Base-by-base conservation (phyloP, 176 grass and related monocot genomes). In the Avena insularis region DNA sequence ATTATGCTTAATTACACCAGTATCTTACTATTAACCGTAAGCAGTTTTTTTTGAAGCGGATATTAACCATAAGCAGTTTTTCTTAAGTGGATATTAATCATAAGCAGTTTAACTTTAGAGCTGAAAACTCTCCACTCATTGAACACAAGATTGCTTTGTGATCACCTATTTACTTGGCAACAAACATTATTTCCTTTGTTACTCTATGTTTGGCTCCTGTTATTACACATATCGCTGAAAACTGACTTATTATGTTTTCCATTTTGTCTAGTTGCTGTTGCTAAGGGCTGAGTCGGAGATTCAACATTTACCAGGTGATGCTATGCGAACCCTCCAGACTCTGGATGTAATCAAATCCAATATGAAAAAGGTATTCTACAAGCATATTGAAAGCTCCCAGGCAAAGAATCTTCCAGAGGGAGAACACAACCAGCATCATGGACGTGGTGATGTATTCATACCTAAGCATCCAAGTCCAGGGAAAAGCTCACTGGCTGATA, bases 261-360 rank as follows among this genome's bases (percentile, higher is more conserved):
- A 66, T 58, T 81, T 77, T 64, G 47, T 83, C 57, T 54, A 94
- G 95, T 87, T 97, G 40, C 79, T 97, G 40, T 61, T 97, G 57
- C 72, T 94, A 3, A 87, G 90, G 17, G 92, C 90, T 1, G 95
- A 97, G 79, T 54, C 86, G 74, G 92, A 97, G 78, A 88, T 97
- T 78, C 88, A 86, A 78, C 75, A 75, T 73, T 55, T 90, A 56
- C 74, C 87, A 63, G 83, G 86, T 55, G 92, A 97, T 61, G 20
- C 84, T 19, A 83, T 80, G 38, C 77, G 31, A 82, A 86, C 54
- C 59, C 84, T 91, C 47, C 78, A 91, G 48, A 71, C 65, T 51
- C 59, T 97, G 54, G 90, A 93, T 80, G 85, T 68, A 29, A 89
- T 93, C 48, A 92, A 84, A 88, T 87, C 78, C n/a, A 83, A 91